Evolutionary conservation across 1,139 yeast genomes (phyloP), one percentile per base, ranked within the genome.

Genomic region (Pichiaceae sp.): DNA sequence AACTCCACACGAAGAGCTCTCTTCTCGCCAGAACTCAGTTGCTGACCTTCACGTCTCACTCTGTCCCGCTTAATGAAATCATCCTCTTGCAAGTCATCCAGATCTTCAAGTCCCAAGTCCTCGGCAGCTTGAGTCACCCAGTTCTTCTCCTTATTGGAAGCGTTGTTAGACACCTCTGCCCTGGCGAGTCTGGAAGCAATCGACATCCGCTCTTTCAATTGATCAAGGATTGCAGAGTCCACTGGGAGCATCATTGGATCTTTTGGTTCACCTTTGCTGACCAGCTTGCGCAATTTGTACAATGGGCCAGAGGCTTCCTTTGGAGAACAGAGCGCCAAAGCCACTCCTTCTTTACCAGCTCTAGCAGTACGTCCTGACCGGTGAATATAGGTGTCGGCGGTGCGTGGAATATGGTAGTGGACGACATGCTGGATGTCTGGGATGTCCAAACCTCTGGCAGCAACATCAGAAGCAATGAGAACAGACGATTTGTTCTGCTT

Each of bases 291-390:
- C 38, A 91, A 68, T 55, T 82, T 85, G 52, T 74, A 70, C 46
- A 91, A 66, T 1, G 96, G 93, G 0, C 95, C 95, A 39, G 87
- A 73, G 0, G 94, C 83, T 56, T 91, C 99, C 45, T 83, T 89
- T 12, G 97, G 96, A 3, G 96, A 83, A 51, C 96, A 87, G 40
- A 91, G 67, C 72, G 87, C 78, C 29, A 93, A 80, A 2, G 96
- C 81, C 16, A 91, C 95, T 66, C 99, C 99, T 55, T 85, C 93
- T 38, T 72, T 74, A 0, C 93, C 91, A 2, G 95, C 96, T 68
- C 99, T 82, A 0, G 95, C 98, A 17, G 98, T 93, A 71, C 99
- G 78, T 44, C 99, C 99, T 2, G 96, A 85, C 58, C 99, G 73
- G 61, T 91, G 99, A 46, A 91, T 80, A 55, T 91, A 91, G 38